Conservation (phyloP, 2,329 filamentous ascomycete genomes). For the Cercospora sp. region DNA sequence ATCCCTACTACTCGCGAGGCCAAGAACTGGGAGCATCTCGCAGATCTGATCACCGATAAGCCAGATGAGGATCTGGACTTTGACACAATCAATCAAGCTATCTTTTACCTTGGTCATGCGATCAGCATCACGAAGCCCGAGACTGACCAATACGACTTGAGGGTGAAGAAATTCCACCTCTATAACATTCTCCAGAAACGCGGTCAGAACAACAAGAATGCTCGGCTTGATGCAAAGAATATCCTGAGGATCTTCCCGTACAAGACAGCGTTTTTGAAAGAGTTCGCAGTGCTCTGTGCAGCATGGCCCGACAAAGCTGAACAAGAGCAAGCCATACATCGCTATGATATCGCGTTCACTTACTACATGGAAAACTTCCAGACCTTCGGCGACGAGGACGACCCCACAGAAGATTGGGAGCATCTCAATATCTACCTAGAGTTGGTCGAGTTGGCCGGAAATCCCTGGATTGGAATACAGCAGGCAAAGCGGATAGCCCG, state of each 20-base stretch:
- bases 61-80: conserved; percentile 43
- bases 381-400: conserved; percentile 42
- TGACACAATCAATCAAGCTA: conserved; percentile 46
- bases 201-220: conserved; percentile 47
- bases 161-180: conserved; percentile 58
- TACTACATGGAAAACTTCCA: conserved; percentile 44
- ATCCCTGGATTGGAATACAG: conserved; percentile 65
- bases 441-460: conserved; percentile 64
- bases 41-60: conserved; percentile 54
- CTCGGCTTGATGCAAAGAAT: conserved; percentile 54
- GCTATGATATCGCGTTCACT: conserved; percentile 55
- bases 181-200: conserved; percentile 48
- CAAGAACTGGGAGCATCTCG: conserved; percentile 59
- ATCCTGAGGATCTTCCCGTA: conserved; percentile 56
- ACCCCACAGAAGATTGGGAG: conserved; percentile 65
- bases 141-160: conserved; percentile 41
- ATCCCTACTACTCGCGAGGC: conserved; percentile 59
- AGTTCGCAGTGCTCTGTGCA: conserved; percentile 56
- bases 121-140: conserved; percentile 52
- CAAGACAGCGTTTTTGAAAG: conserved; percentile 55
- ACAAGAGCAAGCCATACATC: conserved; percentile 30
- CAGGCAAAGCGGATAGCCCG: conserved; percentile 72
- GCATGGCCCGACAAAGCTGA: conserved; percentile 30
- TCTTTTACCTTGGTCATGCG: conserved; percentile 56
- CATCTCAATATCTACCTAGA: conserved; percentile 85